phyloP scores from a whole-genome alignment of 75 land plant genomes.

The Azolla pinnata region DNA sequence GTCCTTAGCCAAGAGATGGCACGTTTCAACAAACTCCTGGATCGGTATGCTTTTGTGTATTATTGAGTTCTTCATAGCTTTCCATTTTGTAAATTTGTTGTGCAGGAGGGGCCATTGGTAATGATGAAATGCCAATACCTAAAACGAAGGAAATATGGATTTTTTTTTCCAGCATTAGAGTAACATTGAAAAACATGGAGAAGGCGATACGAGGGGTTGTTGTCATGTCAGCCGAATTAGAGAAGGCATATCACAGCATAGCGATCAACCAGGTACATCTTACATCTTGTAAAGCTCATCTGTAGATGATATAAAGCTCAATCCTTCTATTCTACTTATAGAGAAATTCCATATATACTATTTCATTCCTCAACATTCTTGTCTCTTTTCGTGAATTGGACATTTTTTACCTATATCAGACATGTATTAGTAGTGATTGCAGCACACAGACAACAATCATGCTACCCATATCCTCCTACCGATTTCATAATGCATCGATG shows the following conservation, averaged over 20 bases:
- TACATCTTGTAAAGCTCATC: no score
- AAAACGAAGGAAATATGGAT: background rate
- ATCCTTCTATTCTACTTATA: no score
- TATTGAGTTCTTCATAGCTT: background rate
- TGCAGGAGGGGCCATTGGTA: background rate
- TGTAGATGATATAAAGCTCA: no score
- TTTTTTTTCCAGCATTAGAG: slow-evolving; percentile 19
- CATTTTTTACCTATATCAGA: no score
- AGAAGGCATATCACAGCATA: slow-evolving; percentile 32
- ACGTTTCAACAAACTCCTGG: slow-evolving; percentile 36
- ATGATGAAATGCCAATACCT: background rate
- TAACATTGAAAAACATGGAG: slow-evolving; percentile 26
- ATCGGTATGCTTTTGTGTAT: slow-evolving; percentile 11
- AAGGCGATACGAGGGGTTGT: slow-evolving; percentile 35
- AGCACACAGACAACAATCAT: no score
- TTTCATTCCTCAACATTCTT: no score
- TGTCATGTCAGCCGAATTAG: slow-evolving; percentile 34
- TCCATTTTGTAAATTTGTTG: background rate
- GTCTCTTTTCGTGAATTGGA: no score
- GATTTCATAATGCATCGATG: no score
- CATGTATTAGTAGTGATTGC: no score
- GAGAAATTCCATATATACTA: background rate
- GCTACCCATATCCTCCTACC: no score
- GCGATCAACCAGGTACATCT: slow-evolving; percentile 29
- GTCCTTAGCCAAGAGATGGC: slow-evolving; percentile 41